A percentile compares a stretch with the other conserved stretches of the same genome.
Conservation (phyloP, 768 basidiomycete species). For the Pleurotus tuoliensis region DNA sequence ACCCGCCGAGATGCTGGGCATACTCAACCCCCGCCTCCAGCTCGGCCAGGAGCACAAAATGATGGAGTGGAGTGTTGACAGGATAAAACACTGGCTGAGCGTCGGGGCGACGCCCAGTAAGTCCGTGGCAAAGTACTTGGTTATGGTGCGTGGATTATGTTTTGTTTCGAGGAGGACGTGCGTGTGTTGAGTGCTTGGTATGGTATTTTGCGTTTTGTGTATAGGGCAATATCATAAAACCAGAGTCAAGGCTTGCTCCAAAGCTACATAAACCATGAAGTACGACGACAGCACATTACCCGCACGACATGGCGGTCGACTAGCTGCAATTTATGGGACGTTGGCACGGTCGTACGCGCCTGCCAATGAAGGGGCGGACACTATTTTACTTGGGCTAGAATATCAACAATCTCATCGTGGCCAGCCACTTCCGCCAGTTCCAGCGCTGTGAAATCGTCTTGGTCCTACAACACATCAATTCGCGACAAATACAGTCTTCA, state of each 20-base stretch:
- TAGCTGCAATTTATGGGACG: no score
- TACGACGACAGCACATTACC: no score
- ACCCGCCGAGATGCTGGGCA: constrained; percentile 84
- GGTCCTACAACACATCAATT: constrained; percentile 41
- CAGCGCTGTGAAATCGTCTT: constrained; percentile 58
- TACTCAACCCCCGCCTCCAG: constrained; percentile 69
- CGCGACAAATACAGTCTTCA: background rate
- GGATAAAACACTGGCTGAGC: constrained; percentile 86
- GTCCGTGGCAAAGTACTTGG: constrained; percentile 71
- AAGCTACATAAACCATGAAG: constrained; percentile 13
- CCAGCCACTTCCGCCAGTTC: constrained; percentile 60
- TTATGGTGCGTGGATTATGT: constrained; percentile 54
- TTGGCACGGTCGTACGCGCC: no score
- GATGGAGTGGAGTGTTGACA: constrained; percentile 86
- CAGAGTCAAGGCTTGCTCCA: constrained; percentile 53
- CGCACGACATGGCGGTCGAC: no score
- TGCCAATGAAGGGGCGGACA: no score
- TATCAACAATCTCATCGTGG: constrained; percentile 46
- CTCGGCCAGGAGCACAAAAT: constrained; percentile 58
- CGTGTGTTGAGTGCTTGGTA: background rate
- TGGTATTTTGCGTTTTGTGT: background rate
- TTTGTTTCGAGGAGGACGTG: background rate
- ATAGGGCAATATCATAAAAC: constrained; percentile 61
- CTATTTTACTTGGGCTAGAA: constrained; percentile 15
- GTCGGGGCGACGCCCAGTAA: constrained; percentile 82